Conservation (phyloP, 768 basidiomycete genomes). For the Hysterangium stoloniferum region DNA sequence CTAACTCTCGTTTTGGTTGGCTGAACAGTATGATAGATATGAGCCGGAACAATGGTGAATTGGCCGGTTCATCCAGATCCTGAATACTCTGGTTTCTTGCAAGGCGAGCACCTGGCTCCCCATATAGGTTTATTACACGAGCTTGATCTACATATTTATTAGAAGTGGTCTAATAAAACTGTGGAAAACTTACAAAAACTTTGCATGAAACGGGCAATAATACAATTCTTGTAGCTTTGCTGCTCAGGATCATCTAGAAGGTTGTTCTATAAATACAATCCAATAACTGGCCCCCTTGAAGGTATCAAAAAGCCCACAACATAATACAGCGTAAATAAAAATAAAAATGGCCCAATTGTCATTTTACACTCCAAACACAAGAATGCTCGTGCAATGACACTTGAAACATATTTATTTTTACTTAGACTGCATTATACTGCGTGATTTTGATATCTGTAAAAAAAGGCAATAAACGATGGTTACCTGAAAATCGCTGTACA, state of each 20-base stretch:
- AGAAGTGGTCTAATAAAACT: neutral
- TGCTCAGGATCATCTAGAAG: slow-evolving; percentile 8
- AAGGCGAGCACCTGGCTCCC: slow-evolving; percentile 45
- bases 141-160: slow-evolving; percentile 33
- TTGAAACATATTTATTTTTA: no score
- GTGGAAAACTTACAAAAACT: slow-evolving; percentile 5
- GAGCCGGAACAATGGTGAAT: slow-evolving; percentile 25
- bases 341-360: no score
- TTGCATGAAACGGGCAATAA: slow-evolving; percentile 8
- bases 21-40: slow-evolving; percentile 25
- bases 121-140: slow-evolving; percentile 48
- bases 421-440: no score
- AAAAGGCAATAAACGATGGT: no score
- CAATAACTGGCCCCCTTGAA: no score
- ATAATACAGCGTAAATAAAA: no score
- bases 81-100: slow-evolving; percentile 39
- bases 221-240: slow-evolving; percentile 9
- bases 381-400: no score
- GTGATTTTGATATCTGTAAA: no score
- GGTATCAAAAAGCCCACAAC: no score
- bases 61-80: slow-evolving; percentile 25
- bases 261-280: no score
- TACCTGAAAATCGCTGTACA: slow-evolving; percentile 38
- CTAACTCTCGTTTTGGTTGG: slow-evolving; percentile 34
- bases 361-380: no score